Conservation (phyloP, 768 basidiomycete genomes). For the Cyclocybe aegerita region DNA sequence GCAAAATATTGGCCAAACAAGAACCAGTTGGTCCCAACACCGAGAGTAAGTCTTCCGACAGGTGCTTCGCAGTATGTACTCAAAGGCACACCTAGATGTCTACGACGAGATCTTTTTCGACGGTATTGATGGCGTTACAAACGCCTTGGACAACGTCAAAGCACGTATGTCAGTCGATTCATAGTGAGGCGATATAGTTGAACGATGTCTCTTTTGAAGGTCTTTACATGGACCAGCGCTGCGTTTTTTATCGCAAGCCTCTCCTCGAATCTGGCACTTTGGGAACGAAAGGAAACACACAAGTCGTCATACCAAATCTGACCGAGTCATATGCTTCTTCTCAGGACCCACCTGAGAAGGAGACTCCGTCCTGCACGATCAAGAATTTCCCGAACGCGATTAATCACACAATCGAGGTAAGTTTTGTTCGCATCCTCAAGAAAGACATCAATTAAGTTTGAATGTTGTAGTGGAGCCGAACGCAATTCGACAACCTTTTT, state of each 20-base stretch:
- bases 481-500: constrained; percentile 89
- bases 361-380: constrained; percentile 94
- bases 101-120: constrained; percentile 90
- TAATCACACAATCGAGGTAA: constrained; percentile 93
- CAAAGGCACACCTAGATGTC: constrained; percentile 66
- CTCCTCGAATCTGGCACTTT: constrained; percentile 96
- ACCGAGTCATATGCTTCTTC: constrained; percentile 98
- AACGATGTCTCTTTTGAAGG: constrained; percentile 43
- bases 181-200: background rate
- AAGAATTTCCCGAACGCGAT: constrained; percentile 99
- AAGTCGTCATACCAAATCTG: constrained; percentile 90
- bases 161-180: constrained; percentile 61
- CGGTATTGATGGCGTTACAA: constrained; percentile 89
- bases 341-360: constrained; percentile 98
- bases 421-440: constrained; percentile 14
- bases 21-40: constrained; percentile 92
- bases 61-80: constrained; percentile 27
- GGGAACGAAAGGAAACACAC: constrained; percentile 97
- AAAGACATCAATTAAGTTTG: background rate
- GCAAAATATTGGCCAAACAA: constrained; percentile 86
- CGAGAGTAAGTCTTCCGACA: constrained; percentile 64
- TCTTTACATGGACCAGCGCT: constrained; percentile 97
- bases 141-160: constrained; percentile 95
- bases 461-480: constrained; percentile 78
- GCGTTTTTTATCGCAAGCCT: constrained; percentile 95